Evolutionary conservation across 2,329 filamentous ascomycete genomes (phyloP), one percentile per base, ranked within the genome.

Genomic region (Talaromyces islandicus): DNA sequence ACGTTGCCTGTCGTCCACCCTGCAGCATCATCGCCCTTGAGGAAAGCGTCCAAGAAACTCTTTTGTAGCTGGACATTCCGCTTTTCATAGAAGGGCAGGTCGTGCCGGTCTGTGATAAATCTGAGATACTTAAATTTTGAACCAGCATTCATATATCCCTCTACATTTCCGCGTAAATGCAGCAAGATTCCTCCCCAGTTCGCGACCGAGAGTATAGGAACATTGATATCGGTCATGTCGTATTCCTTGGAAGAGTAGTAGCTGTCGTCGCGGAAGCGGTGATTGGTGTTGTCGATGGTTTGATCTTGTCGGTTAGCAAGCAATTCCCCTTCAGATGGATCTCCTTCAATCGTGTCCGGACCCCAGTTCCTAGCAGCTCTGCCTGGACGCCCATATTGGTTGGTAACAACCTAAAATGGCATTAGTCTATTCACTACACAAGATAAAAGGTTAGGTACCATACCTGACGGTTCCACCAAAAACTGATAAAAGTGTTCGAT

Each of bases 71-170:
- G 88, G 0, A 90, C 65, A n/a, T 62, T 88, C 85, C 0, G 88
- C 87, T 63, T 89, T 85, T 54, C 89, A 73, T 89, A 91, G 69
- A 90, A 90, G 0, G 88, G 88, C 1, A 90, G 76, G 65, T 91
- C 88, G 63, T 91, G 88, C 0, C 88, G 80, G 1, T 88, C 88
- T 0, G 83, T 85, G 67, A 90, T 87, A 69, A 89, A 85, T 6
- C 87, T 82, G 0, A 90, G 77, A 64, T 87, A 91, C 70, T 57
- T 57, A 27, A 50, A 25, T 32, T 50, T 10, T 1, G 55, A 57
- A n/a, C 55, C 55, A 12, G 55, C 55, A 17, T 35, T 3, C 1
- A 30, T 30, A 3, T 32, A 57, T 4, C 55, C 55, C 10, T 35
- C 14, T 12, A 57, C 55, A 50, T 57, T 57, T 3, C 55, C 41